Base-by-base conservation (phyloP, 2,329 filamentous ascomycete species). In the Pochonia chlamydosporia region DNA sequence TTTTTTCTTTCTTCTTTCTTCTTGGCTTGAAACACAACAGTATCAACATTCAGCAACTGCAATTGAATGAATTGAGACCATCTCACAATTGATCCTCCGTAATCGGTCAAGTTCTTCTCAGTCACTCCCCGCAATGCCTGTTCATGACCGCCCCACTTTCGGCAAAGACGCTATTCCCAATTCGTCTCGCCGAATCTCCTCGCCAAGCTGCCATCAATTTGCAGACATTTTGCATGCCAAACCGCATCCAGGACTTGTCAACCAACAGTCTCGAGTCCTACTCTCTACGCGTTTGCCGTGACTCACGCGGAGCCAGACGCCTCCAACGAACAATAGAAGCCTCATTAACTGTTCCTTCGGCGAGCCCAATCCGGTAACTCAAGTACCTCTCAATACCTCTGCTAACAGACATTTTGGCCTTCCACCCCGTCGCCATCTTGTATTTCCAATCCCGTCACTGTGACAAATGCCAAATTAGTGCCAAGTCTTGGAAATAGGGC, bases 121-220 rank as follows among this genome's bases (percentile, higher is more conserved):
- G n/a, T n/a, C 21, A 39, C n/a, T n/a, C n/a, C n/a, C n/a, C n/a
- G n/a, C n/a, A n/a, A n/a, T n/a, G n/a, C n/a, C n/a, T n/a, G n/a
- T n/a, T n/a, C n/a, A n/a, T 40, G 11, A 26, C 35, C 43, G 37
- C 23, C 6, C 23, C 21, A 25, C 25, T 9, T 1, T 3, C 33
- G 5, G 28, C 11, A 16, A 36, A 21, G 40, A 20, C 50, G 33
- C 48, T 47, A 52, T 23, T 16, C 50, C 48, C 13, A 7, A 28
- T 49, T 46, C 14, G 48, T 48, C 48, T 52, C 50, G 50, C 50
- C 50, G 48, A 47, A 24, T 31, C 7, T 7, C 33, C 30, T 33
- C 30, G 30, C 30, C 10, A 13, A 11, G 36, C 21, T 20, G 16
- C 14, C 30, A 14, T 30, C 18, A 14, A 6, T 26, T 40, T 33